Evolutionary conservation across 2,329 filamentous ascomycete genomes (phyloP).

Genomic region (Pseudocercospora ulei): DNA sequence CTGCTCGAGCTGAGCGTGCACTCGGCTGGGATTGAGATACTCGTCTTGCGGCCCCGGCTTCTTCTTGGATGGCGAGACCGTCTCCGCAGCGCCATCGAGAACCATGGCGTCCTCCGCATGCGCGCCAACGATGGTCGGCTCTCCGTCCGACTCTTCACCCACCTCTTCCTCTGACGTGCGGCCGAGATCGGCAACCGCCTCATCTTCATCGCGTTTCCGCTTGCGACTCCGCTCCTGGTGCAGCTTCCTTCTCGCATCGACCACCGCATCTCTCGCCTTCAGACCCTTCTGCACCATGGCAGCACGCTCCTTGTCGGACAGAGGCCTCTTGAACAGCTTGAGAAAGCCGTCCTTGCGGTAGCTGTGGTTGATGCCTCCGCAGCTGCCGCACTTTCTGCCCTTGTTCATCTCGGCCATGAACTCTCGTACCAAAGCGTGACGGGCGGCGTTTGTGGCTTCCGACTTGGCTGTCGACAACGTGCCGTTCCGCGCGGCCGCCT

Average conservation of each 20-base stretch:
- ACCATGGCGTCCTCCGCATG: constrained; percentile 32
- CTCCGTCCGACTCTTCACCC: constrained; percentile 30
- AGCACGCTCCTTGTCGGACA: constrained; percentile 63
- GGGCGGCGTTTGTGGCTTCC: constrained; percentile 68
- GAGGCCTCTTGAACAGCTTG: constrained; percentile 82
- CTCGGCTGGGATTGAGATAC: constrained; percentile 74
- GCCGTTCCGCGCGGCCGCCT: constrained; percentile 45
- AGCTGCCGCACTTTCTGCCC: constrained; percentile 59
- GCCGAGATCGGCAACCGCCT: constrained; percentile 60
- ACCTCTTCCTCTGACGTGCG: constrained; percentile 38
- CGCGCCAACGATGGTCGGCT: constrained; percentile 38
- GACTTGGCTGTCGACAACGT: constrained; percentile 57
- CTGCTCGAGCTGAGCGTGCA: constrained; percentile 64
- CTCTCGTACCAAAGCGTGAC: constrained; percentile 66
- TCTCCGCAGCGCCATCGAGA: constrained; percentile 41
- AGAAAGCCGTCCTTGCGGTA: constrained; percentile 85
- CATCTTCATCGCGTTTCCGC: constrained; percentile 49
- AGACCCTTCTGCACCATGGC: constrained; percentile 64
- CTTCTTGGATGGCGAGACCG: constrained; percentile 30
- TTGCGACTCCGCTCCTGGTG: constrained; percentile 35
- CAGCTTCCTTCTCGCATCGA: constrained; percentile 46
- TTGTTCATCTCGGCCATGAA: constrained; percentile 66
- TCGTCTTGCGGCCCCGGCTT: constrained; percentile 48
- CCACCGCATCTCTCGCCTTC: constrained; percentile 59
- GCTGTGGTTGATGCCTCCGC: constrained; percentile 60